Base-by-base conservation (phyloP, 1,284 basidiomycete species). In the Pterulicium gracile region DNA sequence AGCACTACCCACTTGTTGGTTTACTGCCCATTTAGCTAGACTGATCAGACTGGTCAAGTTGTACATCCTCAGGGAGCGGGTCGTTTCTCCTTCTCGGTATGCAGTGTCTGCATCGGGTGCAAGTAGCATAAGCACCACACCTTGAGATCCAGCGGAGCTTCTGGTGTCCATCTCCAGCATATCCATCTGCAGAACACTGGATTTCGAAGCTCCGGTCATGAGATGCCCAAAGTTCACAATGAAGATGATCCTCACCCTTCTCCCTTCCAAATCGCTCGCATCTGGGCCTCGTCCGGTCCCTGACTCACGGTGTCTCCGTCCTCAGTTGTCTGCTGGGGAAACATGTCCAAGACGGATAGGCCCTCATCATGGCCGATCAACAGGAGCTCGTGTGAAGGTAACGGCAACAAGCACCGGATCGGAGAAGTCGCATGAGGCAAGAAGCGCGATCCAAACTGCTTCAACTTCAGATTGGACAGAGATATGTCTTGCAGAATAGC, bases 361-460 rank as follows among this genome's bases (percentile, higher is more conserved):
- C 86, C 86, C 45, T 78, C 71, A 50, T 85, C 81, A 49, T 84
- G 81, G 2, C 86, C 86, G 34, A 89, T 74, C 13, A 89, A 70
- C 18, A 89, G 49, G 32, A 84, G 58, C 39, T 70, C 69, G 50
- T 83, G 77, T 22, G 72, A 72, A 35, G 75, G 64, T 19, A 89
- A 57, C 2, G 87, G 84, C 21, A 89, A 68, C 4, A 88, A 58
- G 58, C 81, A 81, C 47, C 78, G 76, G 51, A 89, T 88, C 19
- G 72, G 82, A 0, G 71, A 69, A 2, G 73, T 80, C 14, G 84
- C 65, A 54, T 89, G 87, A n/a, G 87, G 85, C 27, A 89, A 65
- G 58, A 89, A 89, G 15, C 85, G 75, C 12, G 86, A 88, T 20
- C 86, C 86, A 58, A 89, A 88, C 42, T 84, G 73, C 54, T 79